These are phyloP conservation scores for Tephrocybe rancida DNA, from an alignment of 768 basidiomycete species.

Conservation along the genomic window DNA sequence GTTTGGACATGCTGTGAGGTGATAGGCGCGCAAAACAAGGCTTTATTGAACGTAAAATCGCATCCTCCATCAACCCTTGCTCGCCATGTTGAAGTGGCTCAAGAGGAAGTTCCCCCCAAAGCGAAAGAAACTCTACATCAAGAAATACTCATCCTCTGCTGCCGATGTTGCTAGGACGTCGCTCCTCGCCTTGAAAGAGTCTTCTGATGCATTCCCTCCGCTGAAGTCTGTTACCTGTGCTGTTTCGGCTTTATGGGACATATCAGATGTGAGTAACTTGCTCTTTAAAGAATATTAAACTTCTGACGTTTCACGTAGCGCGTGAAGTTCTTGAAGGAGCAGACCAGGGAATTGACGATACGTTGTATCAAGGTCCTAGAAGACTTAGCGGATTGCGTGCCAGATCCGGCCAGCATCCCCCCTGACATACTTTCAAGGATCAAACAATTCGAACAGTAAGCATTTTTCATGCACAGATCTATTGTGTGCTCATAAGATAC, in stretches of 20 bases:
- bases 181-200: not conserved
- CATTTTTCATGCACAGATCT: too few species aligned
- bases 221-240: not conserved
- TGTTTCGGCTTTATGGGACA: not conserved
- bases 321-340: not conserved
- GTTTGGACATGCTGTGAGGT: too few species aligned
- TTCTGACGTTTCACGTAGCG: not conserved
- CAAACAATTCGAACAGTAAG: too few species aligned
- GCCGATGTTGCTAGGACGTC: not conserved
- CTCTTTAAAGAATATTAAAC: not conserved
- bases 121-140: not conserved
- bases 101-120: not conserved
- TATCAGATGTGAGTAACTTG: not conserved
- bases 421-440: too few species aligned
- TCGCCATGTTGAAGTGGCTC: not conserved
- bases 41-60: too few species aligned
- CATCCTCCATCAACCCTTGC: not conserved
- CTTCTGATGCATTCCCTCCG: not conserved
- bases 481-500: too few species aligned
- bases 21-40: too few species aligned
- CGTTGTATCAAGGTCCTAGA: too few species aligned
- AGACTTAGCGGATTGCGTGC: too few species aligned
- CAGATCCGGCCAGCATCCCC: too few species aligned
- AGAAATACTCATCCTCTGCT: not conserved
- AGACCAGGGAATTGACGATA: too few species aligned